A percentile compares a stretch with the other conserved stretches of the same genome.
phyloP scores from a whole-genome alignment of 75 land plant species.

The Picea sitchensis region DNA sequence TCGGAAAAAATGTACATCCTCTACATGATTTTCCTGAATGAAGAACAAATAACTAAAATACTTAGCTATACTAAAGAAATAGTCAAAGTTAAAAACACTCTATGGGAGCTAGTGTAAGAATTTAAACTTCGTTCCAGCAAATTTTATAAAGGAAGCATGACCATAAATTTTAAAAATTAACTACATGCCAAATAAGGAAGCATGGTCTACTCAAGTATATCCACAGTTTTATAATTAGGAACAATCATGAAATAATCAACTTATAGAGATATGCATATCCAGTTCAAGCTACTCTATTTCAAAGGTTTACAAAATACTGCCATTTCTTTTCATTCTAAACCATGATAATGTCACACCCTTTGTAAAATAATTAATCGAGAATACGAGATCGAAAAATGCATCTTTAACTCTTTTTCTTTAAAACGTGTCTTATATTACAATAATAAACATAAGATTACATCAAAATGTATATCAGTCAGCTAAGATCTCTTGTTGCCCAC shows the following conservation, averaged over 20 bases:
- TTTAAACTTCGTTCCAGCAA: background rate
- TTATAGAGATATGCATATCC: background rate
- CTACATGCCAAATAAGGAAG: background rate
- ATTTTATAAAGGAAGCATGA: background rate
- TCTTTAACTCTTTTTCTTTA: too few species aligned
- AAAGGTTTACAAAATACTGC: background rate
- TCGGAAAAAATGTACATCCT: constrained; percentile 67
- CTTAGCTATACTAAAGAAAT: background rate
- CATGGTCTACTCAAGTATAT: background rate
- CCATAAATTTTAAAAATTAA: background rate
- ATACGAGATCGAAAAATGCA: too few species aligned
- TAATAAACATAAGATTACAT: too few species aligned
- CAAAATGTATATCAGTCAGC: too few species aligned
- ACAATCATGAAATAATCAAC: background rate
- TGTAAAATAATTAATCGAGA: too few species aligned
- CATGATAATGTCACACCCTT: background rate
- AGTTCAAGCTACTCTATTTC: background rate
- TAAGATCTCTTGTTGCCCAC: too few species aligned
- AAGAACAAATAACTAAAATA: background rate
- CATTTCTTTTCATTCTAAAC: background rate
- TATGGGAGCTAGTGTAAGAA: background rate
- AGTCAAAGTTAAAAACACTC: constrained; percentile 2
- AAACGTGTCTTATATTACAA: too few species aligned
- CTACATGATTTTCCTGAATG: constrained; percentile 50
- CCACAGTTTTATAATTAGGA: background rate